Conservation (phyloP, 2,329 filamentous ascomycete species). For the Claviceps sp. region DNA sequence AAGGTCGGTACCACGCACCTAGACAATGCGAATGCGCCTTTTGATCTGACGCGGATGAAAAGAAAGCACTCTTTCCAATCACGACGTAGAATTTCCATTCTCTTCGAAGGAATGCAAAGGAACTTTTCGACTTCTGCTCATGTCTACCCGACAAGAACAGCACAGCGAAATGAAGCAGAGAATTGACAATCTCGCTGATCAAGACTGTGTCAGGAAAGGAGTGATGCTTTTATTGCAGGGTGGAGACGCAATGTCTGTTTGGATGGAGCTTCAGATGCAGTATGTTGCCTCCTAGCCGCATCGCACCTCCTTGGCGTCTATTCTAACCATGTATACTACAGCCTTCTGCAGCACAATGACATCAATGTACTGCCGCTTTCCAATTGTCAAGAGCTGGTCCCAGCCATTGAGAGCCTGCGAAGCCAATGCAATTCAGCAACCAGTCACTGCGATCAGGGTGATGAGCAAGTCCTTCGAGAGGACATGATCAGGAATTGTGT, state of each 20-base stretch:
- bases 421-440: conserved; percentile 10
- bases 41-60: conserved; percentile 20
- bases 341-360: conserved; percentile 19
- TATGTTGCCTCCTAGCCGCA: conserved; percentile 13
- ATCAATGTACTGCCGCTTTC: conserved; percentile 31
- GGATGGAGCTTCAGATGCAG: conserved; percentile 32
- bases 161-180: conserved; percentile 16
- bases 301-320: neutral
- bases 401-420: conserved; percentile 25
- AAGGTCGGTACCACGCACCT: conserved; percentile 8
- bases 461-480: neutral
- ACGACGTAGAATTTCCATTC: conserved; percentile 32
- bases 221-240: conserved; percentile 30
- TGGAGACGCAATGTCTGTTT: conserved; percentile 17
- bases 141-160: conserved; percentile 25
- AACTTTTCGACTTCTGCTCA: conserved; percentile 25
- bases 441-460: neutral
- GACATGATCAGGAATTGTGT: conserved; percentile 12
- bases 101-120: neutral
- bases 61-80: conserved; percentile 21
- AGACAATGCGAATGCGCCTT: neutral
- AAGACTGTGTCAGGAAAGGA: conserved; percentile 25
- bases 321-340: conserved; percentile 8
- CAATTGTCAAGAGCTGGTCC: conserved; percentile 20
- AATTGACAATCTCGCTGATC: conserved; percentile 26